Evolutionary conservation across 2,329 filamentous ascomycete species (phyloP).

Genomic region (Exserohilum rostratum): DNA sequence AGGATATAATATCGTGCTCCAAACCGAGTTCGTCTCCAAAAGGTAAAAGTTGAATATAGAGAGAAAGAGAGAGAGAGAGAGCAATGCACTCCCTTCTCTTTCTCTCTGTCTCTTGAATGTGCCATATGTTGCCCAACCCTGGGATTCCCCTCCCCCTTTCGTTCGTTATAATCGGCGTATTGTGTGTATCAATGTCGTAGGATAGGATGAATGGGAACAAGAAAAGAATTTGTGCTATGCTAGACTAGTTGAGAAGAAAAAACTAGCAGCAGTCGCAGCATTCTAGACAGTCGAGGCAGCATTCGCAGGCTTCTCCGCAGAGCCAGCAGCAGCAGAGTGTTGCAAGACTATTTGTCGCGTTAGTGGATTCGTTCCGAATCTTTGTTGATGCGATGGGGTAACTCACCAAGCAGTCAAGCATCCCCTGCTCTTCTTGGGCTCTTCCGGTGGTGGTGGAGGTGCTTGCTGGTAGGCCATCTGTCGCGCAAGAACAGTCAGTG

Average conservation of each 20-base stretch:
- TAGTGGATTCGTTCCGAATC: not conserved
- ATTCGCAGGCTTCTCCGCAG: slow-evolving; percentile 46
- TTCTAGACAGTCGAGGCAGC: slow-evolving; percentile 41
- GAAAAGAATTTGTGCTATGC: too few species aligned
- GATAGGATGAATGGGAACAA: not conserved
- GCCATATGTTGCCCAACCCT: not conserved
- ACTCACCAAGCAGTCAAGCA: slow-evolving; percentile 43
- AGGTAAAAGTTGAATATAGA: too few species aligned
- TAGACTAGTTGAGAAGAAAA: too few species aligned
- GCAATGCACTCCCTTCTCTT: too few species aligned
- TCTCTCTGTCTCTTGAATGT: too few species aligned
- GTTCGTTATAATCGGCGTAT: too few species aligned
- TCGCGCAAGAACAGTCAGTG: not conserved
- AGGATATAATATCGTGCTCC: too few species aligned
- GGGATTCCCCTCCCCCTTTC: too few species aligned
- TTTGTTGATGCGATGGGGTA: not conserved
- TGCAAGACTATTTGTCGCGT: slow-evolving; percentile 30
- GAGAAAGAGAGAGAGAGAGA: too few species aligned
- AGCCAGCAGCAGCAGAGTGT: slow-evolving; percentile 47
- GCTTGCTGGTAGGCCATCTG: slow-evolving; percentile 45
- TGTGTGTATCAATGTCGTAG: too few species aligned
- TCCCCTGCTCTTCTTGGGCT: slow-evolving; percentile 41
- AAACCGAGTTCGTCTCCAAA: too few species aligned
- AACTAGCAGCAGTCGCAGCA: slow-evolving; percentile 35
- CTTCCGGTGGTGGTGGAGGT: slow-evolving; percentile 31